These are phyloP conservation scores for Alternaria sp. DNA, from an alignment of 2,329 filamentous ascomycete genomes.

Conservation along the genomic window DNA sequence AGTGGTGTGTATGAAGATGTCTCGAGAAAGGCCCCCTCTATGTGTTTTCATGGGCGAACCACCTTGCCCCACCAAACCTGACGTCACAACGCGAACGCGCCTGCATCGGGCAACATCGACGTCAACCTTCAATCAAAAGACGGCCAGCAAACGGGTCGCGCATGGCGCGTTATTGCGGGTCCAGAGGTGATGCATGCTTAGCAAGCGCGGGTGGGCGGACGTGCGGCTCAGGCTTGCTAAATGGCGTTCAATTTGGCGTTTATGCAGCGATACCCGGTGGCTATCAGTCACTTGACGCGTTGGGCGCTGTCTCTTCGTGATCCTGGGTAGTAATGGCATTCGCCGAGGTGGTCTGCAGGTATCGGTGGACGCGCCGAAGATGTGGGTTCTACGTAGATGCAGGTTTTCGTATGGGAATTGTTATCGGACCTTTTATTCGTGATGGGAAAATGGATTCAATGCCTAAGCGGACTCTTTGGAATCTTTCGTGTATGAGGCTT, in stretches of 20 bases:
- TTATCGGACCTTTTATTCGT: background rate
- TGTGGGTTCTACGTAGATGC: background rate
- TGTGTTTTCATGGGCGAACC: conserved; percentile 13
- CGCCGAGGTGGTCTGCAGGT: background rate
- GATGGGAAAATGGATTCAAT: background rate
- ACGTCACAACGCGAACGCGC: conserved; percentile 28
- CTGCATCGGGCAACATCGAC: conserved; percentile 31
- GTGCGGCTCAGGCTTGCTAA: no score
- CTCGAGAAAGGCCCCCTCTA: conserved; percentile 5
- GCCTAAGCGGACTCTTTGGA: background rate
- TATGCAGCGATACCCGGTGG: conserved; percentile 8
- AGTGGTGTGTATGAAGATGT: background rate
- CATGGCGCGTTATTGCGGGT: conserved; percentile 4
- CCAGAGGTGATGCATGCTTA: conserved; percentile 4
- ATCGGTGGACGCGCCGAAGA: background rate
- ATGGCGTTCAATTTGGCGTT: background rate
- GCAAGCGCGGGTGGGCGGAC: conserved; percentile 1
- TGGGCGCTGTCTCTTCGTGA: background rate
- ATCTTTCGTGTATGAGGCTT: accelerated
- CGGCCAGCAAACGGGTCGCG: background rate
- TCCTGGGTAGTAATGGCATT: background rate
- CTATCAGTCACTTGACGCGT: conserved; percentile 2
- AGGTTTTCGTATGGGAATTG: background rate
- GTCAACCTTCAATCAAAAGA: conserved; percentile 26
- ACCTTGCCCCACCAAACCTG: conserved; percentile 28